These are phyloP conservation scores for Ophiocordyceps camponoti-floridani DNA, from an alignment of 2,329 filamentous ascomycete species.

Conservation along the genomic window DNA sequence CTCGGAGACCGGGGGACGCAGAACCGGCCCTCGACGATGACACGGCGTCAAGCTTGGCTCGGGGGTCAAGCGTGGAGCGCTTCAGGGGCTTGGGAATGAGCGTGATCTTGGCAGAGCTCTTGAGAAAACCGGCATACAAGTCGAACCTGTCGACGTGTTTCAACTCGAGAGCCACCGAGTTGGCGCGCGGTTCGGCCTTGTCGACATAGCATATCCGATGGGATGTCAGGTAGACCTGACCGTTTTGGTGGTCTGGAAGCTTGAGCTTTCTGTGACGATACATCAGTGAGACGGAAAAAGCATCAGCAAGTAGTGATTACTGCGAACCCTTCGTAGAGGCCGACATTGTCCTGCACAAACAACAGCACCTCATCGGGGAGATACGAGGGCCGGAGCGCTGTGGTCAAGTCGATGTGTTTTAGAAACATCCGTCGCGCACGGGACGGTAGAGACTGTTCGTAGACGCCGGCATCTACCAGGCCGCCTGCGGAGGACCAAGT, in stretches of 20 bases:
- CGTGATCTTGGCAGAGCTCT: constrained; percentile 87
- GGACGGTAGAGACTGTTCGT: neutral
- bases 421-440: constrained; percentile 77
- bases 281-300: neutral
- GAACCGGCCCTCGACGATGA: constrained; percentile 26
- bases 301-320: neutral
- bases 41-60: constrained; percentile 28
- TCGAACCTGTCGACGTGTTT: constrained; percentile 85
- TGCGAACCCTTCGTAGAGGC: constrained; percentile 86
- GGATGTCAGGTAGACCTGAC: constrained; percentile 89
- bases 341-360: constrained; percentile 94
- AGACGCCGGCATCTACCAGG: constrained; percentile 1
- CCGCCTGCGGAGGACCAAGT: neutral
- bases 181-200: constrained; percentile 64
- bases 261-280: constrained; percentile 61
- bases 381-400: constrained; percentile 81
- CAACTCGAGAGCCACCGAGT: constrained; percentile 70
- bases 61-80: constrained; percentile 38
- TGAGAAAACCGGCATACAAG: constrained; percentile 84
- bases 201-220: constrained; percentile 94
- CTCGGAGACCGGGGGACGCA: constrained; percentile 26
- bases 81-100: constrained; percentile 68
- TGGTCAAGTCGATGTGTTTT: constrained; percentile 88
- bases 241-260: constrained; percentile 83
- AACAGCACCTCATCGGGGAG: constrained; percentile 86